Percentiles rank a stretch among this genome's conserved stretches.
phyloP scores from a whole-genome alignment of 345 rosid genomes.

The Theobroma cacao region DNA sequence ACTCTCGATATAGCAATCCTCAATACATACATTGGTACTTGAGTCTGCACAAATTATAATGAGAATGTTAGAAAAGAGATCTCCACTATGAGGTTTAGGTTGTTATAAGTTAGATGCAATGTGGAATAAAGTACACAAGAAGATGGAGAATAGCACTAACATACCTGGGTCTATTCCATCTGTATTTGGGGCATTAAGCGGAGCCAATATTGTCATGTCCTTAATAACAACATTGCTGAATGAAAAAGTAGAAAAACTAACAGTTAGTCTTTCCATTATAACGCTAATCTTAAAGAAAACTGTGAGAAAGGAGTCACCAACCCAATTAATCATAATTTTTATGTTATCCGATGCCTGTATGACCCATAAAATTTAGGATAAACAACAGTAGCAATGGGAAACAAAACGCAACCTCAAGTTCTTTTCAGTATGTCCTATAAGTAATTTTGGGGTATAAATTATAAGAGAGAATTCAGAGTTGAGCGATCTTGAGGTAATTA shows the following conservation, averaged over 20 bases:
- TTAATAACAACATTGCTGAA: constrained; percentile 82
- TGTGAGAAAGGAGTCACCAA: background rate
- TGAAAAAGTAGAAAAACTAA: constrained; percentile 1
- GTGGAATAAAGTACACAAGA: background rate
- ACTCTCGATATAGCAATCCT: constrained; percentile 90
- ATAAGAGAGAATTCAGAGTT: background rate
- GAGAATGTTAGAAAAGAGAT: background rate
- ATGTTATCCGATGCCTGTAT: background rate
- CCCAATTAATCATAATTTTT: background rate
- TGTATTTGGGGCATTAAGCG: constrained; percentile 92
- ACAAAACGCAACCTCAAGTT: background rate
- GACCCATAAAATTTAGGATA: background rate
- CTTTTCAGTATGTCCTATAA: background rate
- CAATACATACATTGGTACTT: constrained; percentile 81
- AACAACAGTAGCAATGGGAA: background rate
- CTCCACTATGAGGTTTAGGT: background rate
- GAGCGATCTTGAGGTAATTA: background rate
- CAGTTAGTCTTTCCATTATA: background rate
- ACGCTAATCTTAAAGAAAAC: background rate
- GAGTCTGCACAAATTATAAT: constrained; percentile 53
- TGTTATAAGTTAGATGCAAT: background rate
- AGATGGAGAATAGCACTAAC: background rate
- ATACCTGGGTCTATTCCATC: constrained; percentile 97
- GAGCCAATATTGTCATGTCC: constrained; percentile 88
- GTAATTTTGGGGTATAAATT: background rate